Evolutionary conservation across 176 grass and related monocot species (phyloP).

Genomic region (Bromus sterilis): DNA sequence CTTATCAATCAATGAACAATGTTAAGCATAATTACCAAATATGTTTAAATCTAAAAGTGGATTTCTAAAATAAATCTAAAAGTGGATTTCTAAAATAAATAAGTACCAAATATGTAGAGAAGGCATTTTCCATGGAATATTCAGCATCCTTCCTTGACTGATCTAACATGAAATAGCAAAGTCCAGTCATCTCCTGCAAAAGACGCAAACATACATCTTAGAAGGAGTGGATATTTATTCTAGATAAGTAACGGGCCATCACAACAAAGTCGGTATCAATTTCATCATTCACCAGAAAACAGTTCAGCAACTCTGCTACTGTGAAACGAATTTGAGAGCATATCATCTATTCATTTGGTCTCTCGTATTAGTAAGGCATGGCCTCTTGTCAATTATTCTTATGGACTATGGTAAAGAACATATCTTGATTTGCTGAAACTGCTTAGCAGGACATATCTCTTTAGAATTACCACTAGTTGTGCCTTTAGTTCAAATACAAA

Average conservation of each 20-base stretch:
- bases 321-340: not conserved
- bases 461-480: not conserved
- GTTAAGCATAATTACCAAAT: not conserved
- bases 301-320: not conserved
- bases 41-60: constrained; percentile 19
- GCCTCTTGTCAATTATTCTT: not conserved
- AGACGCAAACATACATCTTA: constrained; percentile 19
- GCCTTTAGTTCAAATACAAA: not conserved
- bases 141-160: constrained; percentile 96
- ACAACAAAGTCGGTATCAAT: not conserved
- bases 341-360: not conserved
- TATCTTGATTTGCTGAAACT: not conserved
- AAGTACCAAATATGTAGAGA: constrained; percentile 86
- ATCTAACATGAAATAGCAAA: constrained; percentile 97
- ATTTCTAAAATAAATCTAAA: constrained; percentile 17
- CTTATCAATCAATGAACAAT: not conserved
- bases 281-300: not conserved
- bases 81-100: constrained; percentile 16
- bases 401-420: not conserved
- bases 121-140: constrained; percentile 96
- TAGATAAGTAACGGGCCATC: not conserved
- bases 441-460: not conserved
- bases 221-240: constrained; percentile 8
- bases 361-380: not conserved
- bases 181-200: constrained; percentile 92